Conservation (phyloP, 805 yeast genomes). For the Maudiozyma bulderi region DNA sequence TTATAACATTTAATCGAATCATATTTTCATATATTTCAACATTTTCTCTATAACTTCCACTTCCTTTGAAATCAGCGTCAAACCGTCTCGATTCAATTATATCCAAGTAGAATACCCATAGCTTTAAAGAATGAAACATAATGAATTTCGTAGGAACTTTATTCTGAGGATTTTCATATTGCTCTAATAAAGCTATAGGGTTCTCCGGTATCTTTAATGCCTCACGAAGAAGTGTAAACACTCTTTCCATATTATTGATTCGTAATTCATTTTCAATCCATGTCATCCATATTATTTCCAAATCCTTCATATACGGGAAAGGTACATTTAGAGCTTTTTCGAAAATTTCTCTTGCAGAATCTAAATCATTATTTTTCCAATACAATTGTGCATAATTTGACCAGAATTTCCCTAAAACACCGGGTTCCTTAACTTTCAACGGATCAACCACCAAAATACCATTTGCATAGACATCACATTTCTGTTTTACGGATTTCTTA, state of each 20-base stretch:
- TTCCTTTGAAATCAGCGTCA: too few species aligned
- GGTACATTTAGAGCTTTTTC: conserved; percentile 65
- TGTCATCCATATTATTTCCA: conserved; percentile 57
- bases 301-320: conserved; percentile 49
- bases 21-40: conserved; percentile 42
- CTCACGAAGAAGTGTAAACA: conserved; percentile 32
- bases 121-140: conserved; percentile 46
- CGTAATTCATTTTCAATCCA: conserved; percentile 70
- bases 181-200: conserved; percentile 19
- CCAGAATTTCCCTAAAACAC: conserved; percentile 57
- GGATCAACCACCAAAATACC: conserved; percentile 67
- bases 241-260: conserved; percentile 38
- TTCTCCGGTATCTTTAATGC: conserved; percentile 35
- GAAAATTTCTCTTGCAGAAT: conserved; percentile 52
- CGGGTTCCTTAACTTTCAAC: conserved; percentile 30
- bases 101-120: conserved; percentile 73
- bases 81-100: conserved; percentile 33
- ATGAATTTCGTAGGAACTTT: conserved; percentile 45
- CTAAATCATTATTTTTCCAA: conserved; percentile 42
- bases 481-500: conserved; percentile 31
- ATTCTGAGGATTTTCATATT: conserved; percentile 9
- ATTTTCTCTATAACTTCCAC: conserved; percentile 12
- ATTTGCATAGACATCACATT: conserved; percentile 43
- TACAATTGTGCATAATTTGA: conserved; percentile 56
- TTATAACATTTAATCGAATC: conserved; percentile 52